phyloP scores from a whole-genome alignment of 2,329 filamentous ascomycete genomes.

The Pseudocercospora macadamiae region DNA sequence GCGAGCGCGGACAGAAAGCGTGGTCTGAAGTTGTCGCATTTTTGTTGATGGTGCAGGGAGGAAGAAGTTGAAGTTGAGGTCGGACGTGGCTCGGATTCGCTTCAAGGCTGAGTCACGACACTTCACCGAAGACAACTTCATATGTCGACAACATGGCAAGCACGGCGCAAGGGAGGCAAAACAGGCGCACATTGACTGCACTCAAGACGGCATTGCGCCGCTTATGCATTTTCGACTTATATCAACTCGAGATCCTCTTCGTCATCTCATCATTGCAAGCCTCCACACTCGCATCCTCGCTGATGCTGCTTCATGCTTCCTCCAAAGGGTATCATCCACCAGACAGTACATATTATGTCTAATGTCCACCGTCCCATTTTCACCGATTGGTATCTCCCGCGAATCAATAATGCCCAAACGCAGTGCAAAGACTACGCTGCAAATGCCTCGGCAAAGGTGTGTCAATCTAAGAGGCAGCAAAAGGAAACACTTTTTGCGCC shows the following conservation, averaged over 20 bases:
- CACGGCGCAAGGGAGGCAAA: neutral
- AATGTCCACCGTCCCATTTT: slow-evolving; percentile 7
- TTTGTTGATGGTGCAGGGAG: neutral
- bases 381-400: neutral
- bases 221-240: slow-evolving; percentile 15
- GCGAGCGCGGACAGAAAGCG: neutral
- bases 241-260: neutral
- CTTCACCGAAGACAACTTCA: no score
- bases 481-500: slow-evolving; percentile 7
- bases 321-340: slow-evolving; percentile 12
- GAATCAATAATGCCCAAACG: neutral
- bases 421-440: slow-evolving; percentile 6
- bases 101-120: no score
- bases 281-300: neutral
- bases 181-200: neutral
- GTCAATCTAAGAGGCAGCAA: slow-evolving; percentile 11
- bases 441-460: slow-evolving; percentile 11
- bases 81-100: neutral
- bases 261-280: slow-evolving; percentile 3
- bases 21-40: neutral
- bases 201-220: neutral
- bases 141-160: no score
- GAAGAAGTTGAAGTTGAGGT: neutral
- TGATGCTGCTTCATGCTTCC: neutral
- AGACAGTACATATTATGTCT: slow-evolving; percentile 5